Evolutionary conservation across 2,329 filamentous ascomycete species (phyloP), one percentile per base, ranked within the genome.

Genomic region (Paraphaeosphaeria sporulosa): DNA sequence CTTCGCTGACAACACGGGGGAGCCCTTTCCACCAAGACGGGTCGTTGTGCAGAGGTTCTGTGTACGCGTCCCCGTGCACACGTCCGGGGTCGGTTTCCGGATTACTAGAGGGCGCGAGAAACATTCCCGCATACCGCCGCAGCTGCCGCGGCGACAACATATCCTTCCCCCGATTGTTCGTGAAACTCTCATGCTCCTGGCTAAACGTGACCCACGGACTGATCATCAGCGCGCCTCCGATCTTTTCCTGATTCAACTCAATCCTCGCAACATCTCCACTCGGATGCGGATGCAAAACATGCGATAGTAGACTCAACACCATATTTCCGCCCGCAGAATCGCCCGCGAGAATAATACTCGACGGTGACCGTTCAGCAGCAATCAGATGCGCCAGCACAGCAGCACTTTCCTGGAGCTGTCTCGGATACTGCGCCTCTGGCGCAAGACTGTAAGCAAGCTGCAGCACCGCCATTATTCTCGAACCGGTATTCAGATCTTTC

Each of bases 281-380:
- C n/a, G 69, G 64, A 51, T 70, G 69, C 8, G 68, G 67, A 50
- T 72, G 66, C 5, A 71, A 59, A 2, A 72, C 19, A 51, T 73
- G 69, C n/a, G 70, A 71, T 2, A 74, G 61, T 0, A 73, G 36
- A 19, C 62, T 52, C 15, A 72, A 10, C 2, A 58, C 57, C 9
- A 72, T 49, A 51, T 63, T 63, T 0, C 61, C 68, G 19, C 68
- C 68, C 3, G 68, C 68, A 1, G 65, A 68, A 59, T 71, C 68
- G 13, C 67, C 68, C 17, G 62, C 51, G 5, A 67, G 17, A 19
- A 70, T 46, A 15, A 71, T 51, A 42, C 57, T 25, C 8, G 19
- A 25, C 21, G 44, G 10, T 3, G 10, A 3, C 21, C 23, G 19
- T 6, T 8, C 25, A 10, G 19, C 4, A 3, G 5, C 15, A 21